These are phyloP conservation scores for Psophocarpus tetragonolobus DNA, from an alignment of 306 rosid genomes.

Conservation along the genomic window DNA sequence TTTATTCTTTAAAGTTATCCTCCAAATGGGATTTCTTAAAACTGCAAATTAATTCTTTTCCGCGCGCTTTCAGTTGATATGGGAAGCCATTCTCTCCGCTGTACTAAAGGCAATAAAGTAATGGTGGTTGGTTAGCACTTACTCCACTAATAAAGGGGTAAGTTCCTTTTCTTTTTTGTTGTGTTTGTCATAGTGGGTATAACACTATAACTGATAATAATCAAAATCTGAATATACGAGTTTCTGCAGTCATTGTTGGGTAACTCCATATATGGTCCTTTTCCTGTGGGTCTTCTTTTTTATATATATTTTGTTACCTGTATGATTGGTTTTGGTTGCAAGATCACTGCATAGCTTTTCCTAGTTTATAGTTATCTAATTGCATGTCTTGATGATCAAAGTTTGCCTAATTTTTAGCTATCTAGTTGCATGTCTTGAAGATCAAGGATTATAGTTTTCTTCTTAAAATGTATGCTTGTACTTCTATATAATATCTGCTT, in stretches of 20 bases:
- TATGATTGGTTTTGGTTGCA: background rate
- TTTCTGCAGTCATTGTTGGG: background rate
- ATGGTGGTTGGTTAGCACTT: background rate
- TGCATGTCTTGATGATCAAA: background rate
- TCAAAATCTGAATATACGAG: background rate
- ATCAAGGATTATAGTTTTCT: background rate
- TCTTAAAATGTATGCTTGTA: background rate
- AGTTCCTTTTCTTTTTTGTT: conserved; percentile 5
- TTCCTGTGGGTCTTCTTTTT: background rate
- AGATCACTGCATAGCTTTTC: background rate
- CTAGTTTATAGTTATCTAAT: background rate
- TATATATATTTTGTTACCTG: background rate
- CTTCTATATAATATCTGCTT: background rate
- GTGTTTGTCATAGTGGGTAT: background rate
- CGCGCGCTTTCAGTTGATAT: background rate
- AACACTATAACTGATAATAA: background rate
- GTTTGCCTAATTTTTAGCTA: background rate
- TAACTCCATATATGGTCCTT: conserved; percentile 1
- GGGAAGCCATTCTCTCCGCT: background rate
- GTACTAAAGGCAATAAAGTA: background rate
- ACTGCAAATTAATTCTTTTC: background rate
- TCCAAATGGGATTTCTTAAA: background rate
- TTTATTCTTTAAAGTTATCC: background rate
- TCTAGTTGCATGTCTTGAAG: background rate
- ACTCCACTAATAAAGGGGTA: background rate